Evolutionary conservation across 495 filamentous ascomycete genomes (phyloP).

Genomic region (Penicillium bialowiezense): DNA sequence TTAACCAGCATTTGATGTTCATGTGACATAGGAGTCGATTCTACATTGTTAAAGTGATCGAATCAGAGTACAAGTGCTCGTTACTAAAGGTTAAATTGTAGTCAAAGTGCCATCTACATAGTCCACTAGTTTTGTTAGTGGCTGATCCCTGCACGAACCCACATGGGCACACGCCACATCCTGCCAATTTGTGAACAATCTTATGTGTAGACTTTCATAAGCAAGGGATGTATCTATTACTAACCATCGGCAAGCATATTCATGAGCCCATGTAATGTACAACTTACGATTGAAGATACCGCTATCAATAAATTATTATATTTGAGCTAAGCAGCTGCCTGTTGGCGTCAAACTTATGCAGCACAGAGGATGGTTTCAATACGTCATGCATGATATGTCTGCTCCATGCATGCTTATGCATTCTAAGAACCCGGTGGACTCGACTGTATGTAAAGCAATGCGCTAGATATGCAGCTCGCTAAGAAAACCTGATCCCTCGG

Average conservation of each 20-base stretch:
- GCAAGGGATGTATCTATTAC: constrained; percentile 8
- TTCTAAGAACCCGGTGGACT: not conserved
- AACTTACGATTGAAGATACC: not conserved
- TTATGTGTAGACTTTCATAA: not conserved
- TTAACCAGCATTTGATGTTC: too few relatives aligned
- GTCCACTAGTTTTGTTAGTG: not conserved
- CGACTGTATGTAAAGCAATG: not conserved
- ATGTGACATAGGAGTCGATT: too few relatives aligned
- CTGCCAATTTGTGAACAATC: not conserved
- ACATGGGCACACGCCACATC: not conserved
- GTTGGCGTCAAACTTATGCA: not conserved
- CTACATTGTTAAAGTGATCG: too few relatives aligned
- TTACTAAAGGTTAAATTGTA: not conserved
- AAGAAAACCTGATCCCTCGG: not conserved
- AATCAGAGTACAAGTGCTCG: too few relatives aligned
- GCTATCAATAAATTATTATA: not conserved
- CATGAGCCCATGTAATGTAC: too few relatives aligned
- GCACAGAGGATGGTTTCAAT: constrained; percentile 1
- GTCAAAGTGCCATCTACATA: not conserved
- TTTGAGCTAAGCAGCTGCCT: not conserved
- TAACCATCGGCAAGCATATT: not conserved
- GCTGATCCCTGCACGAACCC: constrained; percentile 4
- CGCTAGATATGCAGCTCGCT: not conserved
- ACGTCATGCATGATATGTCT: constrained; percentile 2
- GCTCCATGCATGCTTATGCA: constrained; percentile 10